Evolutionary conservation across 1,139 yeast genomes (phyloP).

Genomic region (Groenewaldozyma sp.): DNA sequence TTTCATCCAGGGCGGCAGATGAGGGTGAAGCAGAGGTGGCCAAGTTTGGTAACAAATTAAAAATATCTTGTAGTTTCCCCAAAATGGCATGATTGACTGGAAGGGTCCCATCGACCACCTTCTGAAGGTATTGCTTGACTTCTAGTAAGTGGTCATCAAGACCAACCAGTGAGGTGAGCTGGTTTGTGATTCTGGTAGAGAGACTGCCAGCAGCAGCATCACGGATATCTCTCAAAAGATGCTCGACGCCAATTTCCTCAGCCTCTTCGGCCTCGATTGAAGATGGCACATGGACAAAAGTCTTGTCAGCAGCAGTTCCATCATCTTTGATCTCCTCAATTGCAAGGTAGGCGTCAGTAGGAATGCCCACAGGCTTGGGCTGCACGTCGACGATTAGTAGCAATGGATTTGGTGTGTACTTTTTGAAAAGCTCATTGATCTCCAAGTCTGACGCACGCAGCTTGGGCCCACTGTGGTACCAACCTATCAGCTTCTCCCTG

Average conservation of each 20-base stretch:
- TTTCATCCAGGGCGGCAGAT: constrained; percentile 25
- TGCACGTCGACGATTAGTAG: constrained; percentile 87
- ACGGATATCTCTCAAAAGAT: constrained; percentile 82
- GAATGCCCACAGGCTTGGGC: constrained; percentile 73
- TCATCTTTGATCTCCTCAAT: constrained; percentile 94
- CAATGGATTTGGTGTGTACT: constrained; percentile 73
- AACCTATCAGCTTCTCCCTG: constrained; percentile 88
- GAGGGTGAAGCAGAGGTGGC: constrained; percentile 25
- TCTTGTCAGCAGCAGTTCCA: constrained; percentile 89
- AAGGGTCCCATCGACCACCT: constrained; percentile 58
- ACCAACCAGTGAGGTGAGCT: constrained; percentile 80
- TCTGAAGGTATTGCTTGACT: constrained; percentile 69
- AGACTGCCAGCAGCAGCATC: constrained; percentile 95
- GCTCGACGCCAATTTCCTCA: constrained; percentile 98
- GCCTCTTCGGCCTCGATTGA: constrained; percentile 97
- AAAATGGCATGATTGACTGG: constrained; percentile 87
- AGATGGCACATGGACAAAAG: constrained; percentile 90
- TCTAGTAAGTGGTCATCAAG: constrained; percentile 72
- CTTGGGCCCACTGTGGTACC: constrained; percentile 98
- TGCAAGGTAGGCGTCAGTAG: constrained; percentile 92
- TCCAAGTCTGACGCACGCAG: constrained; percentile 79
- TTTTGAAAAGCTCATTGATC: constrained; percentile 83
- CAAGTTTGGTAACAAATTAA: constrained; percentile 84
- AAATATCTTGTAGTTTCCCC: constrained; percentile 90
- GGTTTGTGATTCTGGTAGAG: constrained; percentile 79